These are phyloP conservation scores for Naganishia vaughanmartiniae DNA, from an alignment of 768 basidiomycete genomes.

Conservation along the genomic window DNA sequence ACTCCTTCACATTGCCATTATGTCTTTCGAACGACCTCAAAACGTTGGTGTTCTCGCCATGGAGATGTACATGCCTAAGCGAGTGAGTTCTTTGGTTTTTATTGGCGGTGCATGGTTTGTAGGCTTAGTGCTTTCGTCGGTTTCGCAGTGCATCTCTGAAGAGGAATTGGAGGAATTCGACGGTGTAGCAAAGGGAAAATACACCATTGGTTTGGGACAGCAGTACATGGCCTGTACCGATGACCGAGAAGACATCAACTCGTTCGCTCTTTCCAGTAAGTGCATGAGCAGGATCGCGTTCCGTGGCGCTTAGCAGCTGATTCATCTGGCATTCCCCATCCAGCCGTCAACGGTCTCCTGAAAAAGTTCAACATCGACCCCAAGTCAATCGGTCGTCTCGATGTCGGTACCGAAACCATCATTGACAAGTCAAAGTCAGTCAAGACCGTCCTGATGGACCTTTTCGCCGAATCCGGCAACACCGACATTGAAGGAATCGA, in stretches of 20 bases:
- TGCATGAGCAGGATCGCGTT: background rate
- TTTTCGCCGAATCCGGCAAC: conserved; percentile 89
- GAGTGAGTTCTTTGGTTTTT: conserved; percentile 58
- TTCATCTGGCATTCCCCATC: conserved; percentile 45
- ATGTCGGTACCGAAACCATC: conserved; percentile 97
- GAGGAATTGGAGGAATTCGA: conserved; percentile 90
- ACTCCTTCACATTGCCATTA: conserved; percentile 3
- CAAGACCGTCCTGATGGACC: conserved; percentile 97
- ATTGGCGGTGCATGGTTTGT: conserved; percentile 1
- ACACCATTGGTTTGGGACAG: conserved; percentile 97
- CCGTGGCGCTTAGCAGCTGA: background rate
- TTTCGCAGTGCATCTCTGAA: conserved; percentile 83
- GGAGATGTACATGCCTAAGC: conserved; percentile 91
- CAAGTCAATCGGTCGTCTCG: conserved; percentile 91
- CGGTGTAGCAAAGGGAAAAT: conserved; percentile 90
- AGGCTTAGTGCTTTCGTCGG: background rate
- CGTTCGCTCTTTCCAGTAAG: conserved; percentile 72
- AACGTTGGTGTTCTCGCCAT: conserved; percentile 92
- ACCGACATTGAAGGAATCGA: conserved; percentile 97
- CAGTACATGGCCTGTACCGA: conserved; percentile 98
- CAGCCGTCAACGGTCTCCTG: conserved; percentile 81
- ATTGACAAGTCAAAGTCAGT: conserved; percentile 99
- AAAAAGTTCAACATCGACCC: conserved; percentile 95
- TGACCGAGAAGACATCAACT: conserved; percentile 98
- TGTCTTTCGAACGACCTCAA: conserved; percentile 63